Evolutionary conservation across 2,329 filamentous ascomycete species (phyloP).

Genomic region (Ophiocordyceps camponoti-rufipedis): DNA sequence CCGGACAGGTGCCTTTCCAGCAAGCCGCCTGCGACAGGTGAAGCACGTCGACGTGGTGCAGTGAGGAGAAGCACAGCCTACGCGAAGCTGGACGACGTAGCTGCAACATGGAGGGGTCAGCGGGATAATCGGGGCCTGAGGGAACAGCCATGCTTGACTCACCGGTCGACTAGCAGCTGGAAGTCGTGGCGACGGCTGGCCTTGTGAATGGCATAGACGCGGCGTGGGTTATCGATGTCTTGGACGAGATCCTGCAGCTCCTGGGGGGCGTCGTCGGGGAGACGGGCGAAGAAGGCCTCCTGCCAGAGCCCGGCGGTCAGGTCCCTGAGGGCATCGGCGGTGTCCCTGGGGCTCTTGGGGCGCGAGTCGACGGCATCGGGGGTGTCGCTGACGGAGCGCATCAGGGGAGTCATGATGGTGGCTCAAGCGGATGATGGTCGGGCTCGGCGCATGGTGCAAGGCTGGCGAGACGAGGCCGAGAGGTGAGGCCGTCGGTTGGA

Average conservation of each 20-base stretch:
- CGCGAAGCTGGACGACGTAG: constrained; percentile 64
- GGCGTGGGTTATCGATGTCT: constrained; percentile 41
- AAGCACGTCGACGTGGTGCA: constrained; percentile 69
- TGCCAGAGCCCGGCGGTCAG: constrained; percentile 42
- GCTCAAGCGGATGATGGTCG: background rate
- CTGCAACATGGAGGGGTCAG: constrained; percentile 20
- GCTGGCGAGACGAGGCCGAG: background rate
- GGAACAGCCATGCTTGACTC: constrained; percentile 6
- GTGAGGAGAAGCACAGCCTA: constrained; percentile 51
- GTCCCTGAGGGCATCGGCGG: constrained; percentile 14
- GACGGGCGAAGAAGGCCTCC: constrained; percentile 36
- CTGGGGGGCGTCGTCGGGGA: constrained; percentile 40
- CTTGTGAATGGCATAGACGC: constrained; percentile 40
- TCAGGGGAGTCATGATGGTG: constrained; percentile 5
- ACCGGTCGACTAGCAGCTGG: constrained; percentile 52
- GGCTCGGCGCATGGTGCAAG: constrained; percentile 1
- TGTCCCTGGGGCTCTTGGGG: constrained; percentile 1
- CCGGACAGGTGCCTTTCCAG: constrained; percentile 50
- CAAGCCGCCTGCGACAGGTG: constrained; percentile 52
- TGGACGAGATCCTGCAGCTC: constrained; percentile 36
- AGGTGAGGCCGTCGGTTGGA: background rate
- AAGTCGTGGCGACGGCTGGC: constrained; percentile 44
- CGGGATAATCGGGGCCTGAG: background rate
- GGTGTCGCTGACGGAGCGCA: constrained; percentile 2
- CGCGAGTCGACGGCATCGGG: constrained; percentile 1